A percentile compares a stretch with the other conserved stretches of the same genome.
phyloP scores from a whole-genome alignment of 2,329 filamentous ascomycete species.

The Rhynchosporium agropyri region DNA sequence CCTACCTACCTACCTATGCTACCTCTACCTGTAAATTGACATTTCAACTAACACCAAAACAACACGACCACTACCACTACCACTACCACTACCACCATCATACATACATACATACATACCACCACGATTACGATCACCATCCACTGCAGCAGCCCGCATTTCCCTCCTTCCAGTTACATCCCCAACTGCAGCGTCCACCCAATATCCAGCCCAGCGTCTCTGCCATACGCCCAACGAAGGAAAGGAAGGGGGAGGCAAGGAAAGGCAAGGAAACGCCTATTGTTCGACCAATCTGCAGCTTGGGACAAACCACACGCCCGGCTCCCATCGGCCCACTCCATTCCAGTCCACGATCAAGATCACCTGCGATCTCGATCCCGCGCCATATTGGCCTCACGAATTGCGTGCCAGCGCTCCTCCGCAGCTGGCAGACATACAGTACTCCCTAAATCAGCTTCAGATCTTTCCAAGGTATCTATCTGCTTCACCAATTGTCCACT shows the following conservation, averaged over 20 bases:
- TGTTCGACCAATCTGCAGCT: too few relatives aligned
- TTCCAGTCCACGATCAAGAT: not conserved
- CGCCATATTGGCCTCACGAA: not conserved
- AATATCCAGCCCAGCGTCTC: not conserved
- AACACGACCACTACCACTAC: too few relatives aligned
- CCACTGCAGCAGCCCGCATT: not conserved
- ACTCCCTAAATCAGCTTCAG: not conserved
- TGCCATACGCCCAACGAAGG: not conserved
- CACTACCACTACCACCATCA: too few relatives aligned
- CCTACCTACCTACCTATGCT: too few relatives aligned
- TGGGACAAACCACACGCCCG: too few relatives aligned
- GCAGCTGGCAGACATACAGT: not conserved
- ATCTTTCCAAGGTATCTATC: not conserved
- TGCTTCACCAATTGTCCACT: conserved; percentile 9
- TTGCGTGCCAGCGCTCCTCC: not conserved
- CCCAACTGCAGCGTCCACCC: not conserved
- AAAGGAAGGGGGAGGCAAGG: too few relatives aligned
- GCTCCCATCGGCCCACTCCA: conserved; percentile 6
- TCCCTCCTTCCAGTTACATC: not conserved
- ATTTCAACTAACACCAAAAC: too few relatives aligned
- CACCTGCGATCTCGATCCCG: not conserved
- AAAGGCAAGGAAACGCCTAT: too few relatives aligned
- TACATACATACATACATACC: too few relatives aligned
- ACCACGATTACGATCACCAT: too few relatives aligned
- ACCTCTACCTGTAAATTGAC: too few relatives aligned